phyloP scores from a whole-genome alignment of 2,329 filamentous ascomycete species.

The Mollisiaceae sp. region DNA sequence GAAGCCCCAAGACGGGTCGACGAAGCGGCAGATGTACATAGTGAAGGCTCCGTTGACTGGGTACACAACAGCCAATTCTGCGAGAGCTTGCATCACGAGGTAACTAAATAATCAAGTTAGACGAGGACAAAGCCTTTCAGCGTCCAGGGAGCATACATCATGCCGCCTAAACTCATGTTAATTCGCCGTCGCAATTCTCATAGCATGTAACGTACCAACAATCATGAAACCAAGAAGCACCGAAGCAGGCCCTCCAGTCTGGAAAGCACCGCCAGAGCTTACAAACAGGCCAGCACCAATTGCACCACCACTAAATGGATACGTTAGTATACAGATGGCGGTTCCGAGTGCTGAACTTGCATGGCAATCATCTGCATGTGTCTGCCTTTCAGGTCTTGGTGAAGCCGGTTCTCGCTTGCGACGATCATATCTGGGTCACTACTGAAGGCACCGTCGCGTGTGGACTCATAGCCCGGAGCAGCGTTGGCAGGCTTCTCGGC shows the following conservation, averaged over 20 bases:
- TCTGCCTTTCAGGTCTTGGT: slow-evolving; percentile 54
- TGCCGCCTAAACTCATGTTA: no score
- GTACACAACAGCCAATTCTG: slow-evolving; percentile 86
- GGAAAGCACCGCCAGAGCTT: slow-evolving; percentile 47
- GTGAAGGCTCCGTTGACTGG: slow-evolving; percentile 90
- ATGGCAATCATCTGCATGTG: slow-evolving; percentile 70
- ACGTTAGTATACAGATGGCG: slow-evolving; percentile 5
- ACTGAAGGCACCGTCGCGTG: no score
- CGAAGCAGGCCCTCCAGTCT: slow-evolving; percentile 40
- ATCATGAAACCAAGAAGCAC: slow-evolving; percentile 21
- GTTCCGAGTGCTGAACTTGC: no score
- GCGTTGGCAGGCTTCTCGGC: no score
- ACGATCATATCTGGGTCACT: no score
- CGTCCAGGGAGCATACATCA: no score
- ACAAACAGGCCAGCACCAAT: slow-evolving; percentile 54
- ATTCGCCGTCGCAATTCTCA: no score
- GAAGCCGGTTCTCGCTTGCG: no score
- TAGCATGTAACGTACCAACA: slow-evolving; percentile 66
- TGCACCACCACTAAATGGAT: slow-evolving; percentile 46
- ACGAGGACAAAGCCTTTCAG: no score
- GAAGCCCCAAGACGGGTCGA: slow-evolving; percentile 91
- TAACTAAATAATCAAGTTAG: no score
- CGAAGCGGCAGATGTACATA: slow-evolving; percentile 84
- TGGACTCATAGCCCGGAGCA: no score
- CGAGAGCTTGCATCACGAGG: slow-evolving; percentile 79